Evolutionary conservation across 1,139 yeast species (phyloP), one percentile per base, ranked within the genome.

Genomic region (Candida tetrigidarum): DNA sequence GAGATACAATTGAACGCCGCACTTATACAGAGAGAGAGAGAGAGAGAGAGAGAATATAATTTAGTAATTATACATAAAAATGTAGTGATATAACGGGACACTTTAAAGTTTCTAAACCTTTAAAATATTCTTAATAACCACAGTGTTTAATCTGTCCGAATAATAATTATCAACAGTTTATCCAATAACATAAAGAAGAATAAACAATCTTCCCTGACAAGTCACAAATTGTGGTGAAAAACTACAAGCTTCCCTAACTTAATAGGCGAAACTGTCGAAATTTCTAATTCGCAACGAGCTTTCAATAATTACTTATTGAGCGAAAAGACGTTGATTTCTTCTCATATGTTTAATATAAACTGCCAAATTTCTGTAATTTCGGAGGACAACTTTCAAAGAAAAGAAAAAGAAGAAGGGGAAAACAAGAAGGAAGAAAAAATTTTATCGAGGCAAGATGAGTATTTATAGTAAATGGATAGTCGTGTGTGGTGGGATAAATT

Each of bases 41-140:
- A 33, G 19, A n/a, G 7, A 34, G n/a, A n/a, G 35, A 30, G 22
- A 30, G 12, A 9, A 3, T 7, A 20, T 18, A 32, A 3, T 3
- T 18, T 15, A 8, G 6, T 8, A 15, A 20, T n/a, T 14, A 2
- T 3, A 12, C 22, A n/a, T n/a, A n/a, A n/a, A n/a, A n/a, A 66
- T 79, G 80, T 80, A 46, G 74, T 73, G 83, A 71, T 67, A 65
- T 74, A 74, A 80, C 84, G 84, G 84, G 84, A 80, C 63, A 70
- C 78, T 56, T 62, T 54, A 61, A 59, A 62, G 76, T 76, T 58
- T 62, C 63, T 44, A 54, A 58, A 32, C 64, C 73, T 59, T 59
- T 53, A 61, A 61, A 66, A 67, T 67, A 74, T 77, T 64, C 83
- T 78, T 66, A 58, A 62, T 71, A 74, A 69, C 70, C 81, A 74